phyloP scores from a whole-genome alignment of 306 rosid genomes.

The Trifolium dubium region DNA sequence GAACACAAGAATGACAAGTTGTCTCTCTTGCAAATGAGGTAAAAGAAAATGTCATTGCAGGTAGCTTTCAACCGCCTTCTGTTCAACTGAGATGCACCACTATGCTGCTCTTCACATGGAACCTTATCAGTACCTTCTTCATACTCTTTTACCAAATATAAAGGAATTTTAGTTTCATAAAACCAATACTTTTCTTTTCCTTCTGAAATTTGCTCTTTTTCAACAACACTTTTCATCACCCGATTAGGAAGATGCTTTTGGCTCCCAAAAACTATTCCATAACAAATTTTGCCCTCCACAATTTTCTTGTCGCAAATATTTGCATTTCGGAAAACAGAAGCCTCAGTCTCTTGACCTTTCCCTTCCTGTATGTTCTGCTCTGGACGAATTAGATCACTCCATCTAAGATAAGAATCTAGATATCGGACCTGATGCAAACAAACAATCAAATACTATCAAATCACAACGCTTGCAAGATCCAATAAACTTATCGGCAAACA shows the following conservation, averaged over 20 bases:
- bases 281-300: conserved; percentile 58
- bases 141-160: conserved; percentile 82
- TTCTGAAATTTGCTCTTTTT: conserved; percentile 60
- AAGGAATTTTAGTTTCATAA: conserved; percentile 78
- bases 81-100: conserved; percentile 49
- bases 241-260: conserved; percentile 98
- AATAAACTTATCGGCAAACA: conserved; percentile 30
- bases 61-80: conserved; percentile 55
- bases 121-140: conserved; percentile 58
- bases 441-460: conserved; percentile 37
- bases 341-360: conserved; percentile 85
- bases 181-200: conserved; percentile 85
- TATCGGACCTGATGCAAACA: conserved; percentile 78
- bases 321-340: conserved; percentile 94
- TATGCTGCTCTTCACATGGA: conserved; percentile 52
- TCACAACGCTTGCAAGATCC: conserved; percentile 37
- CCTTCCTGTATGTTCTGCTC: conserved; percentile 81
- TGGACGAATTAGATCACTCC: conserved; percentile 94
- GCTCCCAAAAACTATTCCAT: conserved; percentile 80
- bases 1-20: conserved; percentile 70
- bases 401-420: conserved; percentile 82
- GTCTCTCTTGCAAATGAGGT: conserved; percentile 87
- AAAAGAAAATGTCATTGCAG: conserved; percentile 69
- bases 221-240: conserved; percentile 80
- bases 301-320: conserved; percentile 65